Evolutionary conservation across 805 yeast genomes (phyloP).

Genomic region (Millerozyma miso): DNA sequence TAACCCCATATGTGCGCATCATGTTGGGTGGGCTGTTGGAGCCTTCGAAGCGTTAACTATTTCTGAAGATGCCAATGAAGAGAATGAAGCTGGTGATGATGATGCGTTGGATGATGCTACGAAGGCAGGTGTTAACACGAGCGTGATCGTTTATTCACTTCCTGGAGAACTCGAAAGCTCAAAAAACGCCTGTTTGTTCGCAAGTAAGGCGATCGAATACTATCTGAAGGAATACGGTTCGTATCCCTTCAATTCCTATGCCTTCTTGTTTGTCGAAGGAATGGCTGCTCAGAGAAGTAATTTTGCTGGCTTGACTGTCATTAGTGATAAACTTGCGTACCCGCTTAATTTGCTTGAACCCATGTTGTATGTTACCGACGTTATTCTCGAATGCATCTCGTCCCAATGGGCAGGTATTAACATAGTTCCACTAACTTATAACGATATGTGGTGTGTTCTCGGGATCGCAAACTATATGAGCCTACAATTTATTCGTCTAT

Average conservation of each 20-base stretch:
- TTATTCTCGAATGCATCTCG: constrained; percentile 65
- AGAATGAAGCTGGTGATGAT: constrained; percentile 31
- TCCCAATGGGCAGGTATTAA: constrained; percentile 93
- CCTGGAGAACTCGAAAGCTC: constrained; percentile 57
- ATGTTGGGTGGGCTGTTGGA: constrained; percentile 92
- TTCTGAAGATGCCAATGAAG: constrained; percentile 33
- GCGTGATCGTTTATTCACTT: constrained; percentile 56
- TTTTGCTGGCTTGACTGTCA: constrained; percentile 70
- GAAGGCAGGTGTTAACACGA: constrained; percentile 25
- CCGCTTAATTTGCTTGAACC: constrained; percentile 77
- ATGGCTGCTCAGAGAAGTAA: constrained; percentile 45
- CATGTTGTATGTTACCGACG: constrained; percentile 63
- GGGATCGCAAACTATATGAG: constrained; percentile 88
- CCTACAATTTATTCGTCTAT: constrained; percentile 55
- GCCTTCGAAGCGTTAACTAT: constrained; percentile 68
- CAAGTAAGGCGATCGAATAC: constrained; percentile 76
- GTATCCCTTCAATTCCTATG: constrained; percentile 81
- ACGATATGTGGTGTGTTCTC: constrained; percentile 84
- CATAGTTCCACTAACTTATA: constrained; percentile 72
- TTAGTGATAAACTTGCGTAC: constrained; percentile 61
- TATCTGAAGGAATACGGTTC: constrained; percentile 88
- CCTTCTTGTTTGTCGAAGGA: constrained; percentile 69
- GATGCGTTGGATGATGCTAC: constrained; percentile 24
- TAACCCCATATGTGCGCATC: constrained; percentile 89
- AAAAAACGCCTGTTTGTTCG: constrained; percentile 68